phyloP scores from a whole-genome alignment of 768 basidiomycete genomes.

The Tricholoma sp. region DNA sequence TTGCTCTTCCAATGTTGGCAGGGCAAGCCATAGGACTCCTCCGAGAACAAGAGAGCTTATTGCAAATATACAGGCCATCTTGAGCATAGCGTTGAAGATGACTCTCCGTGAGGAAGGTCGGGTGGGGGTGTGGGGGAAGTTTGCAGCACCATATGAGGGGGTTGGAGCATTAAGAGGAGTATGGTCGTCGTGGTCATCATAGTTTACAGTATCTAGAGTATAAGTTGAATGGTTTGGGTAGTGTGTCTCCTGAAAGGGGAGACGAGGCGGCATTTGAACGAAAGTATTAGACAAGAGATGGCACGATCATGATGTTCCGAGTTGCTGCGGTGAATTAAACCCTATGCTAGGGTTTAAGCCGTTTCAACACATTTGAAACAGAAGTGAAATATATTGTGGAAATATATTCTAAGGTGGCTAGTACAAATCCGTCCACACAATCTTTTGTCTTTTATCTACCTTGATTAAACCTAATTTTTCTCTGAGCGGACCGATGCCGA shows the following conservation, averaged over 20 bases:
- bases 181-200: slow-evolving; percentile 27
- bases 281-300: not conserved
- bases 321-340: slow-evolving; percentile 1
- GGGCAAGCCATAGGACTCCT: slow-evolving; percentile 71
- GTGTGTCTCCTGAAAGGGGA: slow-evolving; percentile 19
- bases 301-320: not conserved
- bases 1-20: slow-evolving; percentile 76
- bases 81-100: slow-evolving; percentile 75
- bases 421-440: too few relatives aligned
- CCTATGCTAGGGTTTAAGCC: slow-evolving; percentile 18
- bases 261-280: slow-evolving; percentile 15
- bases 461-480: too few relatives aligned
- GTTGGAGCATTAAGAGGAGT: slow-evolving; percentile 41
- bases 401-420: too few relatives aligned
- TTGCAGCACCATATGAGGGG: slow-evolving; percentile 49
- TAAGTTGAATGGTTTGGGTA: slow-evolving; percentile 37
- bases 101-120: slow-evolving; percentile 48
- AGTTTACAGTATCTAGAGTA: slow-evolving; percentile 57
- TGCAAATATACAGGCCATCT: slow-evolving; percentile 77
- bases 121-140: slow-evolving; percentile 32
- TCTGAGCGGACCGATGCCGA: too few relatives aligned
- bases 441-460: too few relatives aligned
- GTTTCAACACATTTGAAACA: too few relatives aligned
- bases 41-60: slow-evolving; percentile 67
- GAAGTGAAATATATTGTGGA: too few relatives aligned